Evolutionary conservation across 306 rosid genomes (phyloP), one percentile per base, ranked within the genome.

Genomic region (Prunus kanzakura): DNA sequence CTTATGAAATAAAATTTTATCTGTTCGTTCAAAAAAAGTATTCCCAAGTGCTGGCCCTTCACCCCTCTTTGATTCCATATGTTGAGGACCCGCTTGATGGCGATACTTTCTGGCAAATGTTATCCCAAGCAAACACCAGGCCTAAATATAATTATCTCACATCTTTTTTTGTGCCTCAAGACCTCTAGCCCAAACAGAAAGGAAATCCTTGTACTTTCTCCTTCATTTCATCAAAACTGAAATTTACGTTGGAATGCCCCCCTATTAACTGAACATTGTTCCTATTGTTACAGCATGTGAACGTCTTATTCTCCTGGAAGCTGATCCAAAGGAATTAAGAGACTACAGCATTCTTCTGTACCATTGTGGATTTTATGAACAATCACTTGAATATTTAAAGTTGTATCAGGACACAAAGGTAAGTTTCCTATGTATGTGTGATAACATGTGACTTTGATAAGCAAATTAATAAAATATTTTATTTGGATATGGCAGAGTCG

Each of bases 311-410:
- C 88, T 90, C 86, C 71, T 94, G 55, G 79, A 89, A 67, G 81
- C 84, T 65, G 89, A 90, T 69, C 64, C 82, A 14, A 94, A 87
- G 72, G 98, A 94, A 73, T 78, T 94, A 52, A 85, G 96, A 80
- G 98, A 94, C 78, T 94, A 92, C 78, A 89, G 96, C 86, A 84
- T 89, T 82, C 98, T 94, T 76, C 96, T 94, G 72, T 92, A 94
- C 79, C 98, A 90, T 43, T 94, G 97, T 81, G 97, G 97, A 57
- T 87, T 90, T 55, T 90, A 82, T 68, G 82, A 89, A 79, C 86
- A 84, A 80, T 89, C 98, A 8, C 81, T 82, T 57, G 83, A 90
- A 52, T 86, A 89, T 78, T 61, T 92, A 76, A 89, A 80, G 71
- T 60, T 86, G 81, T 90, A 86, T 73, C 82, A 60, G 69, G 95